These are phyloP conservation scores for Pulveroboletus ravenelii DNA, from an alignment of 768 basidiomycete species.

Conservation along the genomic window DNA sequence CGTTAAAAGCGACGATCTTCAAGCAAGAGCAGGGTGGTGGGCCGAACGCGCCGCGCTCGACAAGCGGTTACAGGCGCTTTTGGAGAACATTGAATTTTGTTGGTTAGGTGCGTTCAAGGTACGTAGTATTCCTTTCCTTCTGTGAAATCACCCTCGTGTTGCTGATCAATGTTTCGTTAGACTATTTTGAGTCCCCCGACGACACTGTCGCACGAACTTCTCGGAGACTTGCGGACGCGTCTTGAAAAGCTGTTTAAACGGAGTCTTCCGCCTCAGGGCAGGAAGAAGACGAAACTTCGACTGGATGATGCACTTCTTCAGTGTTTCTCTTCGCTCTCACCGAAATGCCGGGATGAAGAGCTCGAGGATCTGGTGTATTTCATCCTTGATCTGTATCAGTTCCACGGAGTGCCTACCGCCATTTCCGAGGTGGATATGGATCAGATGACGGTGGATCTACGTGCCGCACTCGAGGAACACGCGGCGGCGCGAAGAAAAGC, in stretches of 20 bases:
- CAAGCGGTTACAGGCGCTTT: conserved; percentile 61
- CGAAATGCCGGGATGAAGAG: conserved; percentile 86
- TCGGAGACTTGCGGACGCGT: conserved; percentile 56
- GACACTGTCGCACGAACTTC: conserved; percentile 38
- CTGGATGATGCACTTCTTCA: conserved; percentile 76
- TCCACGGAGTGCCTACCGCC: conserved; percentile 85
- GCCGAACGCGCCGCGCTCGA: conserved; percentile 73
- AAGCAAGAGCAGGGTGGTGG: conserved; percentile 83
- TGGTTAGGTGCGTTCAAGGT: conserved; percentile 99
- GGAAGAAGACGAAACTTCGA: conserved; percentile 48
- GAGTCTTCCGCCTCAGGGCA: conserved; percentile 56
- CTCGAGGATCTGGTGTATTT: conserved; percentile 94
- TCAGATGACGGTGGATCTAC: conserved; percentile 84
- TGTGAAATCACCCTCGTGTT: not conserved
- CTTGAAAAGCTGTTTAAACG: conserved; percentile 76
- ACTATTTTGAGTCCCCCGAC: conserved; percentile 56
- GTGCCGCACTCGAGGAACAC: conserved; percentile 71
- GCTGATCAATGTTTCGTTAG: conserved; percentile 22
- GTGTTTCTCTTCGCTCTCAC: conserved; percentile 80
- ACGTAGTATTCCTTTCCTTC: conserved; percentile 9
- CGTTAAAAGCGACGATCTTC: conserved; percentile 62
- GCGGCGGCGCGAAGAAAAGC: conserved; percentile 35
- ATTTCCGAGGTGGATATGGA: conserved; percentile 89
- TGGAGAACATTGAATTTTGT: conserved; percentile 87
- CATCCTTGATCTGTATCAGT: conserved; percentile 89